phyloP scores from a whole-genome alignment of 208 protist genomes.

The Acanthamoeba royreba region DNA sequence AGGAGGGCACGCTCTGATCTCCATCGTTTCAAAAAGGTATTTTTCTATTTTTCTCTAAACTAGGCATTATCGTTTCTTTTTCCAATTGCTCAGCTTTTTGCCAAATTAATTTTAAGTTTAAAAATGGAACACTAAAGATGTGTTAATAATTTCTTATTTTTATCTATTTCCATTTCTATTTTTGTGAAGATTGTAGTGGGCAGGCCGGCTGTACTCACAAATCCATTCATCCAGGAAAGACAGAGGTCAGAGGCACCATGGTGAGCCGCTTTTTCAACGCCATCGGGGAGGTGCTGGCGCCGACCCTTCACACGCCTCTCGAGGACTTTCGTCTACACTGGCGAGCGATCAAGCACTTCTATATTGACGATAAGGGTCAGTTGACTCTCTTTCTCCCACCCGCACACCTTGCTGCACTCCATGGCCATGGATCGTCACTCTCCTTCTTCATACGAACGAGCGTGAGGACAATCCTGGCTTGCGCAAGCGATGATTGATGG shows the following conservation, averaged over 20 bases:
- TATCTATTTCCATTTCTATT: background rate
- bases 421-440: no score
- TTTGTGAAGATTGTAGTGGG: background rate
- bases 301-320: background rate
- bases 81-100: no score
- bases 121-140: no score
- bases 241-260: background rate
- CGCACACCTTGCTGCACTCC: no score
- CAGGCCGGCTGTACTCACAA: background rate
- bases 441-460: background rate
- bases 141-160: no score
- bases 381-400: background rate
- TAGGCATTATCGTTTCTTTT: no score
- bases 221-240: background rate
- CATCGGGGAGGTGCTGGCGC: background rate
- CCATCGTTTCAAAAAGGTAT: background rate
- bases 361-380: background rate
- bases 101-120: no score
- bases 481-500: no score
- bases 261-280: background rate
- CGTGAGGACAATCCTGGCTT: no score
- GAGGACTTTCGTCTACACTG: constrained; percentile 31
- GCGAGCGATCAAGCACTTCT: background rate
- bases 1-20: background rate
- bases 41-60: no score